phyloP scores from a whole-genome alignment of 1,284 basidiomycete species.

The Austroboletus sp. region DNA sequence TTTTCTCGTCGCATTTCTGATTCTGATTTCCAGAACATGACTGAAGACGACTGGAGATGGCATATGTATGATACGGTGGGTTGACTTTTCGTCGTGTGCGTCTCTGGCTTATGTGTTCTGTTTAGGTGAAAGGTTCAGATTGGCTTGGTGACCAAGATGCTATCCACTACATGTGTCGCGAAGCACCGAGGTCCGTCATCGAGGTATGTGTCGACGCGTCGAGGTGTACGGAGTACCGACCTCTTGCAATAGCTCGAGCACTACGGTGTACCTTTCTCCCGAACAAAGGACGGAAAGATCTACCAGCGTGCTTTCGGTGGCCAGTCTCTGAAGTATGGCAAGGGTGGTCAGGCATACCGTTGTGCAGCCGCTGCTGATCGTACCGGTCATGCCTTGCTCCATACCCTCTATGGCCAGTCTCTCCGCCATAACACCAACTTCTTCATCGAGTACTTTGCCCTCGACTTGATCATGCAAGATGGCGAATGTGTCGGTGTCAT shows the following conservation, averaged over 20 bases:
- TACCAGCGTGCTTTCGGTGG: constrained; percentile 99
- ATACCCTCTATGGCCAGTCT: constrained; percentile 98
- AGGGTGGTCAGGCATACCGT: constrained; percentile 98
- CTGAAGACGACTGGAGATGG: constrained; percentile 99
- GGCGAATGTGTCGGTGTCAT: constrained; percentile 99
- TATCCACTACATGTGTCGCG: constrained; percentile 98
- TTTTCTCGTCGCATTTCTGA: constrained; percentile 9
- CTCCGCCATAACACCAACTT: constrained; percentile 99
- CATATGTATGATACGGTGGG: constrained; percentile 97
- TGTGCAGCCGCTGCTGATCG: constrained; percentile 98
- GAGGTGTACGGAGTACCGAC: not conserved
- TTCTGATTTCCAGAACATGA: constrained; percentile 80
- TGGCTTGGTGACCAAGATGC: constrained; percentile 99
- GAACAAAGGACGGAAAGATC: constrained; percentile 98
- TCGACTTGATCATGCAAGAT: constrained; percentile 97
- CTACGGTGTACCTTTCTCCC: constrained; percentile 97
- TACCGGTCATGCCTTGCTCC: constrained; percentile 96
- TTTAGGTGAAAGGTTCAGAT: constrained; percentile 93
- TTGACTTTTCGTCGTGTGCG: constrained; percentile 7
- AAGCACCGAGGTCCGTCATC: constrained; percentile 89
- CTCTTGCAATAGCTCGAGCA: constrained; percentile 76
- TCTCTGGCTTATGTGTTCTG: constrained; percentile 12
- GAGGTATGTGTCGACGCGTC: constrained; percentile 50
- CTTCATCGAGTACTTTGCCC: constrained; percentile 99
- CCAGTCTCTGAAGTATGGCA: constrained; percentile 94